Percentiles rank a stretch among this genome's conserved stretches.
These are phyloP conservation scores for Phaeosphaeriaceae sp. DNA, from an alignment of 2,329 filamentous ascomycete genomes.

Conservation along the genomic window DNA sequence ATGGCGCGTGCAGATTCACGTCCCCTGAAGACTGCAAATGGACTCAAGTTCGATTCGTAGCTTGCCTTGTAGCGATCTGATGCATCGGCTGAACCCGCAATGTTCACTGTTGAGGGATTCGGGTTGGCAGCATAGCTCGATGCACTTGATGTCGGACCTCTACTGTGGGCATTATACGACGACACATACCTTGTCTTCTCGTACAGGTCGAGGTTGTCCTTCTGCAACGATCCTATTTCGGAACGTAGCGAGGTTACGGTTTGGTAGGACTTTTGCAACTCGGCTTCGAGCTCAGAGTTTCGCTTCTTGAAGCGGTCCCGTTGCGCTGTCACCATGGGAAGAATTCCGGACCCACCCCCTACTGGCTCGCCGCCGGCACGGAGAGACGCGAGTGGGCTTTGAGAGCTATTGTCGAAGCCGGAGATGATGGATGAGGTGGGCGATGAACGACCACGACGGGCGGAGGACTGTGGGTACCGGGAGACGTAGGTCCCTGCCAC, in stretches of 20 bases:
- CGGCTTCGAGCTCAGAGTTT: slow-evolving; percentile 86
- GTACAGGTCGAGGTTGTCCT: slow-evolving; percentile 94
- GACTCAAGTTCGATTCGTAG: slow-evolving; percentile 94
- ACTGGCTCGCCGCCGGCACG: slow-evolving; percentile 68
- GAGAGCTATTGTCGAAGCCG: slow-evolving; percentile 71
- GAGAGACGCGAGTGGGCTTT: slow-evolving; percentile 59
- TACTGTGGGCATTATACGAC: slow-evolving; percentile 84
- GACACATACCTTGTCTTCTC: slow-evolving; percentile 98
- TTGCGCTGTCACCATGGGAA: slow-evolving; percentile 98
- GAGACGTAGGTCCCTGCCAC: slow-evolving; percentile 91
- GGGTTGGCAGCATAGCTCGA: slow-evolving; percentile 69
- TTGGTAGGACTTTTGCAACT: slow-evolving; percentile 82
- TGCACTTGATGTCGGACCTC: slow-evolving; percentile 64
- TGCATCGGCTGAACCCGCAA: slow-evolving; percentile 45
- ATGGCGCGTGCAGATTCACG: slow-evolving; percentile 89
- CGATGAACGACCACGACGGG: slow-evolving; percentile 72
- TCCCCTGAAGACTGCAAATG: slow-evolving; percentile 94
- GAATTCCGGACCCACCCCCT: slow-evolving; percentile 81
- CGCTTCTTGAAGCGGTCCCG: slow-evolving; percentile 98
- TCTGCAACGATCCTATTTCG: slow-evolving; percentile 89
- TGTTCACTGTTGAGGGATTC: slow-evolving; percentile 74
- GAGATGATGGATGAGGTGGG: slow-evolving; percentile 98
- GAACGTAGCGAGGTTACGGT: slow-evolving; percentile 85
- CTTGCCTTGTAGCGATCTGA: slow-evolving; percentile 83
- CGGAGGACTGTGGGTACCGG: slow-evolving; percentile 72